phyloP scores from a whole-genome alignment of 371 early-diverging fungal genomes.

The Quaeritorhiza haematococci region DNA sequence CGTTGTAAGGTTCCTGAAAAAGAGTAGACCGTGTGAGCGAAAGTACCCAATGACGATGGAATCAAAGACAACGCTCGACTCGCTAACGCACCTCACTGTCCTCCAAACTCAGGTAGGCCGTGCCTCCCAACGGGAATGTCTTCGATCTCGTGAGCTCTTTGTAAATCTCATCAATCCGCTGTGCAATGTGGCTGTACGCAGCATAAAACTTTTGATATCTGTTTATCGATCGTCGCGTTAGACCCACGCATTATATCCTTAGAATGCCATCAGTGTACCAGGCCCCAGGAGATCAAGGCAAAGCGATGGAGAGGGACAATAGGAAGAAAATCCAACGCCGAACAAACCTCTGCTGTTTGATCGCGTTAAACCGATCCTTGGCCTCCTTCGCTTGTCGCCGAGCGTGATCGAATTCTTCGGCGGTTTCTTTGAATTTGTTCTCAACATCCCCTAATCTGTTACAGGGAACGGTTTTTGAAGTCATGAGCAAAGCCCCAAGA shows the following conservation, averaged over 20 bases:
- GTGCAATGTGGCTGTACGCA: conserved; percentile 89
- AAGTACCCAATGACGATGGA: not conserved
- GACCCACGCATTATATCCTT: too few relatives aligned
- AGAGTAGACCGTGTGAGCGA: not conserved
- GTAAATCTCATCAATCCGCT: conserved; percentile 89
- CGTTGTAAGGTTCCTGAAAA: conserved; percentile 82
- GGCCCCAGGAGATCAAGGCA: too few relatives aligned
- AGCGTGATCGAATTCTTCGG: conserved; percentile 74
- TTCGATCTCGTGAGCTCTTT: conserved; percentile 83
- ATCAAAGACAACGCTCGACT: not conserved
- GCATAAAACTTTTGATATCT: conserved; percentile 75
- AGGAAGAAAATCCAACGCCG: not conserved
- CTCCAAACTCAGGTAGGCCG: conserved; percentile 92
- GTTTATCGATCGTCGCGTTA: too few relatives aligned
- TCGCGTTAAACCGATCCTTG: conserved; percentile 70
- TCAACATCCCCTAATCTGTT: conserved; percentile 71
- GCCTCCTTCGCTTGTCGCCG: conserved; percentile 72
- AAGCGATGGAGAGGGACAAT: too few relatives aligned
- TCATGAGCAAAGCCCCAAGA: too few relatives aligned
- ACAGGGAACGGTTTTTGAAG: not conserved
- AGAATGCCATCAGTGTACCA: too few relatives aligned
- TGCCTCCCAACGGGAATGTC: conserved; percentile 85
- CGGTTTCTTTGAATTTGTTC: conserved; percentile 68
- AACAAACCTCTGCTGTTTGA: conserved; percentile 75
- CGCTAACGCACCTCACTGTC: conserved; percentile 58